A percentile compares a stretch with the other conserved stretches of the same genome.
These are phyloP conservation scores for Cordyceps cicadae DNA, from an alignment of 2,329 filamentous ascomycete species.

Conservation along the genomic window DNA sequence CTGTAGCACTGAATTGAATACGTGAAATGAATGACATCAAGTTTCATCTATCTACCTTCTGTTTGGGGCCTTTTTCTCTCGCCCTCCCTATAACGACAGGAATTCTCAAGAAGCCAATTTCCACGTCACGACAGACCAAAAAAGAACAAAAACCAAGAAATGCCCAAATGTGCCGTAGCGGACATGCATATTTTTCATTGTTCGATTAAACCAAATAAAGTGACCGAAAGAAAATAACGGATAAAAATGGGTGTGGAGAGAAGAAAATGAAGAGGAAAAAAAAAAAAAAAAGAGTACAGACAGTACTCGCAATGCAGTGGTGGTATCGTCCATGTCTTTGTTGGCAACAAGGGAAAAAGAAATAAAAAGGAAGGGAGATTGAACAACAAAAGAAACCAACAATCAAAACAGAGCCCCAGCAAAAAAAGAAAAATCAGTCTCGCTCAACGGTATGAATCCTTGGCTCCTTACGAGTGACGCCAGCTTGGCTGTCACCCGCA, in stretches of 20 bases:
- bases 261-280: constrained; percentile 10
- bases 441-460: constrained; percentile 6
- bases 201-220: constrained; percentile 14
- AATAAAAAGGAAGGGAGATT: constrained; percentile 15
- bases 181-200: not conserved
- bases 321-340: constrained; percentile 36
- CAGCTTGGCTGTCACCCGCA: not conserved
- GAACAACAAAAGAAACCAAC: constrained; percentile 13
- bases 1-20: too few species aligned
- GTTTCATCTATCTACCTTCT: not conserved
- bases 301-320: constrained; percentile 28
- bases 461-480: not conserved
- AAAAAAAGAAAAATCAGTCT: constrained; percentile 12
- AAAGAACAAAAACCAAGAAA: not conserved
- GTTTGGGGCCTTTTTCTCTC: not conserved
- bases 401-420: not conserved
- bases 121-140: not conserved
- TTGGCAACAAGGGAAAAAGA: constrained; percentile 20
- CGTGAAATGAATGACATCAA: too few species aligned
- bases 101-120: not conserved
- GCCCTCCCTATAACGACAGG: not conserved
- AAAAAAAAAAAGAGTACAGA: constrained; percentile 20
- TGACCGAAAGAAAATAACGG: constrained; percentile 11
- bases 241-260: constrained; percentile 11
- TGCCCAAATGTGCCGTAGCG: not conserved